Percentiles rank a stretch among this genome's conserved stretches.
These are phyloP conservation scores for Zopfia rhizophila DNA, from an alignment of 2,329 filamentous ascomycete species.

Conservation along the genomic window DNA sequence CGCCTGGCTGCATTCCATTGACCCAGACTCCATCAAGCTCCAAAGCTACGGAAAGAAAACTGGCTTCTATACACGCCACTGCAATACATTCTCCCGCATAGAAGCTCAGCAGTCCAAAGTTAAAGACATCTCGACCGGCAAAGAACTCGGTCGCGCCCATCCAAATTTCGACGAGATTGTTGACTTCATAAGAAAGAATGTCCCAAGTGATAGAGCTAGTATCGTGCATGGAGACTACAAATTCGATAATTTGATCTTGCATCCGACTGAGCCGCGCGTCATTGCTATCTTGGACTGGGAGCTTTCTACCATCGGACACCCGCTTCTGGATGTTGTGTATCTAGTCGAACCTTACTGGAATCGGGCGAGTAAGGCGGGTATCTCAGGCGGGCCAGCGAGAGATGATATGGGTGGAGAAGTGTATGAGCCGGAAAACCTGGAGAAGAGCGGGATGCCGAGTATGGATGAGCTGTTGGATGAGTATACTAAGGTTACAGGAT, in stretches of 20 bases:
- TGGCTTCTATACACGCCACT: slow-evolving; percentile 86
- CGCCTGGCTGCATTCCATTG: slow-evolving; percentile 82
- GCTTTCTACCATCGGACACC: slow-evolving; percentile 94
- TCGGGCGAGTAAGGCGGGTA: slow-evolving; percentile 42
- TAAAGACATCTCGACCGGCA: slow-evolving; percentile 74
- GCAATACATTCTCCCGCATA: slow-evolving; percentile 82
- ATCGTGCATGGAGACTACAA: slow-evolving; percentile 97
- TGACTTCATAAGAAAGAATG: slow-evolving; percentile 73
- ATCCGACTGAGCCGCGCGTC: slow-evolving; percentile 84
- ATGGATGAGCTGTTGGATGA: slow-evolving; percentile 68
- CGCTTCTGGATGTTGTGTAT: slow-evolving; percentile 88
- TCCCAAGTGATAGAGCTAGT: slow-evolving; percentile 77
- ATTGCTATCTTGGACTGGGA: slow-evolving; percentile 98
- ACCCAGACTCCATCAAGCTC: slow-evolving; percentile 73
- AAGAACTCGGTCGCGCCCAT: slow-evolving; percentile 74
- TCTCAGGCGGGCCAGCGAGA: slow-evolving; percentile 47
- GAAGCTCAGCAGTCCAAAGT: slow-evolving; percentile 79
- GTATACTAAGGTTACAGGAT: slow-evolving; percentile 75
- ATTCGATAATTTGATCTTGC: slow-evolving; percentile 73
- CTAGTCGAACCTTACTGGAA: slow-evolving; percentile 65
- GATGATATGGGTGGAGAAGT: slow-evolving; percentile 53
- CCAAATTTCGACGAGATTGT: slow-evolving; percentile 84
- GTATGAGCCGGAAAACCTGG: slow-evolving; percentile 40
- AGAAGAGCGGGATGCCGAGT: slow-evolving; percentile 72
- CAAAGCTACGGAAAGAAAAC: slow-evolving; percentile 74